phyloP scores from a whole-genome alignment of 805 yeast genomes.

The Metschnikowia picachoensis region DNA sequence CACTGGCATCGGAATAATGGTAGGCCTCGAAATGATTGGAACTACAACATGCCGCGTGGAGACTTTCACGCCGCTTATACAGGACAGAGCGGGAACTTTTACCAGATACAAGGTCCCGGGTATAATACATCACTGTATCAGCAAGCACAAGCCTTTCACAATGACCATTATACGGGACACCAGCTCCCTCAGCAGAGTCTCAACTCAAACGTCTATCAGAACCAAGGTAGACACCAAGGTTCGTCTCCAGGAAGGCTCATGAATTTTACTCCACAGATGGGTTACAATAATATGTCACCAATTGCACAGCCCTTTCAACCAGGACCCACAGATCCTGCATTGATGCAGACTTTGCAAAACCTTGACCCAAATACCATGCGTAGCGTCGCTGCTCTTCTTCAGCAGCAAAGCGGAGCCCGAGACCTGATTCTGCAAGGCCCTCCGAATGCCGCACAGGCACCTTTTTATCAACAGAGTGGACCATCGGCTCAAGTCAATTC shows the following conservation, averaged over 20 bases:
- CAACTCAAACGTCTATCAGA: background rate
- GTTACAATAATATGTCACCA: background rate
- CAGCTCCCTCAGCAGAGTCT: too few relatives aligned
- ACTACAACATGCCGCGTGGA: background rate
- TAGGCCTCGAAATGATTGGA: background rate
- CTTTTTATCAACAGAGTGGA: conserved; percentile 2
- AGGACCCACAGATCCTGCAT: conserved; percentile 6
- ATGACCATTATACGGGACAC: too few relatives aligned
- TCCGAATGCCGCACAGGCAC: background rate
- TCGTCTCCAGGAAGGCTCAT: background rate
- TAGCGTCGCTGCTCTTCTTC: conserved; percentile 27
- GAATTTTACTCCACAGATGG: background rate
- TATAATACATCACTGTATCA: background rate
- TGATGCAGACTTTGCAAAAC: conserved; percentile 20
- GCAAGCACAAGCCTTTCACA: background rate
- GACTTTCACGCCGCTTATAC: background rate
- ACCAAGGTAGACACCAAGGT: background rate
- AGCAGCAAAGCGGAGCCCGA: conserved; percentile 12
- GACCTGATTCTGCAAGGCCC: background rate
- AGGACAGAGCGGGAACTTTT: background rate
- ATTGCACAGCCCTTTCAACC: background rate
- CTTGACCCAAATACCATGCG: conserved; percentile 35
- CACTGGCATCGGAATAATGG: conserved; percentile 2
- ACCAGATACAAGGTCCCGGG: background rate
- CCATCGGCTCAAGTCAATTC: conserved; percentile 13